phyloP scores from a whole-genome alignment of 139 green algal genomes.

The Raphidocelis subcapitata region DNA sequence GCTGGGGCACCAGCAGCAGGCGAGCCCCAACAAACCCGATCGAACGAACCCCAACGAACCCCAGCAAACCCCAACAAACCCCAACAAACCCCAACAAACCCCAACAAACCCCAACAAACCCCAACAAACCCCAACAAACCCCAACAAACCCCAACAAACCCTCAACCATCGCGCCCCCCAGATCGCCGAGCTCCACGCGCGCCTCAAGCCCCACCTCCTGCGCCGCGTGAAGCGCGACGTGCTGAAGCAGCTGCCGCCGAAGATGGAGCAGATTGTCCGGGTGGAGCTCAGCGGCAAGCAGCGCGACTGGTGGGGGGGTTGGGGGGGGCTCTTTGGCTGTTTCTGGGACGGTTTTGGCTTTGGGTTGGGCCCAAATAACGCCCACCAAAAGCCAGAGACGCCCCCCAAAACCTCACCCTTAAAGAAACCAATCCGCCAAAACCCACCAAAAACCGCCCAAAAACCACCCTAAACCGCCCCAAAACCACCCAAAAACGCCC shows the following conservation, averaged over 20 bases:
- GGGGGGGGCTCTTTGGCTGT: constrained; percentile 18
- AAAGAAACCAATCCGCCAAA: too few relatives aligned
- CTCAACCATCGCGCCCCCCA: constrained; percentile 28
- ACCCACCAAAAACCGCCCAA: too few relatives aligned
- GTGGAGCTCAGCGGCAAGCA: constrained; percentile 56
- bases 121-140: neutral
- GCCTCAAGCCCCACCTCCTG: constrained; percentile 71
- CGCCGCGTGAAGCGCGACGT: constrained; percentile 82
- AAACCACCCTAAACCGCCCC: too few relatives aligned
- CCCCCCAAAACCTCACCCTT: too few relatives aligned
- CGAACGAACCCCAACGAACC: too few relatives aligned
- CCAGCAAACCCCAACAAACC: too few relatives aligned
- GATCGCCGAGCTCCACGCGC: constrained; percentile 61
- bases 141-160: neutral
- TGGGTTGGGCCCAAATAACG: too few relatives aligned
- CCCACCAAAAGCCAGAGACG: too few relatives aligned
- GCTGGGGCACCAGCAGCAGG: too few relatives aligned
- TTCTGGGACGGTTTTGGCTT: neutral
- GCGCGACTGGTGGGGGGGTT: constrained; percentile 26
- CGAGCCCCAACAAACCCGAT: too few relatives aligned
- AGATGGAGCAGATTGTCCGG: constrained; percentile 78
- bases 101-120: neutral
- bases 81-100: too few relatives aligned
- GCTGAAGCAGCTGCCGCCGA: constrained; percentile 76
- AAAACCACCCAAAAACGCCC: neutral